Base-by-base conservation (phyloP, 2,329 filamentous ascomycete species). In the Hymenotorrendiella dingleyae region DNA sequence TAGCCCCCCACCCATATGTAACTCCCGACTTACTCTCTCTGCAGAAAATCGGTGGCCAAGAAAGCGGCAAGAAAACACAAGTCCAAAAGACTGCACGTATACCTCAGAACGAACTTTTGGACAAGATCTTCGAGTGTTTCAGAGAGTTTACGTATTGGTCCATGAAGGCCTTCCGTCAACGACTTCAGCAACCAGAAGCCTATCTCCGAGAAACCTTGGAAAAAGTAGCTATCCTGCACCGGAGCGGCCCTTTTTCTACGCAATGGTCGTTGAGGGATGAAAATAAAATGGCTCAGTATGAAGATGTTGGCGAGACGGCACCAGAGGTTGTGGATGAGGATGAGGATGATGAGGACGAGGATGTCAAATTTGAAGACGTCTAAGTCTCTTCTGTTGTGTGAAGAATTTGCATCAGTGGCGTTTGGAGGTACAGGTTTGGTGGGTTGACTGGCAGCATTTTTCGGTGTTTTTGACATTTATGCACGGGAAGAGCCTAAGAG, bases 81-180 rank as follows among this genome's bases (percentile, higher is more conserved):
- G 82, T 86, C 55, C 82, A 87, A 66, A 96, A 97, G 70, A 84
- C 86, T 21, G 85, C 87, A 24, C 90, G 93, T 67, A 90, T 97
- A 67, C 82, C 88, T 33, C 82, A 90, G 64, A 84, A 88, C 71
- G 84, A 93, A 58, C 80, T 98, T 49, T 69, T 94, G 66, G 90
- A 96, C 67, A 76, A 79, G 51, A 81, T 98, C 48, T 89, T 91
- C 70, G 69, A 76, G 36, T 84, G 82, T 61, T 98, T 96, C 78
- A 78, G 82, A 43, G 72, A 84, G 57, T 94, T 85, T 72, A 81
- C 83, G 56, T 97, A 93, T 66, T 98, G 91, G 90, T 82, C 85
- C n/a, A 86, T 97, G 73, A 90, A 87, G 60, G 79, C 84, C 4
- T 76, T 98, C 54, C 87, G 88, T 50, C 73, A 80, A 38, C 71